These are phyloP conservation scores for Cercospora berteroae DNA, from an alignment of 2,329 filamentous ascomycete genomes.

Conservation along the genomic window DNA sequence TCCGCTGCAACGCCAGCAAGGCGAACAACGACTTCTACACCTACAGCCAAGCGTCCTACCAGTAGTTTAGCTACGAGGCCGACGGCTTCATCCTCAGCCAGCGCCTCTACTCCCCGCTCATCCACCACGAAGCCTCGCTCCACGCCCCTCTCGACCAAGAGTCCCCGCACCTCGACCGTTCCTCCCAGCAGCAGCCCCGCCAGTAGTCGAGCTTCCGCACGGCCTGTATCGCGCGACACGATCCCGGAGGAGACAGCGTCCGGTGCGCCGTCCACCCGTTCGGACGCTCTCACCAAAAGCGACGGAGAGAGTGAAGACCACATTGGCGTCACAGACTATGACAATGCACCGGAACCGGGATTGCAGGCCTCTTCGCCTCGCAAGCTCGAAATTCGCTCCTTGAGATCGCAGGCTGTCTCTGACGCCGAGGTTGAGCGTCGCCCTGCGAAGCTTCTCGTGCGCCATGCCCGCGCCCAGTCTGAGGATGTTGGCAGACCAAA, in stretches of 20 bases:
- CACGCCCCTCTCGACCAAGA: constrained; percentile 1
- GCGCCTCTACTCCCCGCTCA: constrained; percentile 10
- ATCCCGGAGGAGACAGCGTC: constrained; percentile 27
- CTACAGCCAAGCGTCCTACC: constrained; percentile 5
- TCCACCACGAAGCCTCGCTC: constrained; percentile 15
- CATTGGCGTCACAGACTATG: neutral
- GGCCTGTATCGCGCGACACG: constrained; percentile 28
- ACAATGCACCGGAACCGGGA: constrained; percentile 15
- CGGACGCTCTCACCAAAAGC: neutral
- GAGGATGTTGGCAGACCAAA: constrained; percentile 22
- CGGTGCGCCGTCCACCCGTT: constrained; percentile 3
- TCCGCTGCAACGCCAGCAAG: neutral
- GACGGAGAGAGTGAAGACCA: neutral
- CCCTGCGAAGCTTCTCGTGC: constrained; percentile 13
- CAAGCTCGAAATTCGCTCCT: constrained; percentile 31
- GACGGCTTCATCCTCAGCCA: constrained; percentile 18
- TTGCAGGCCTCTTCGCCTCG: constrained; percentile 24
- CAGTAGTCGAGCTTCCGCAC: neutral
- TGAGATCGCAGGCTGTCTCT: constrained; percentile 28
- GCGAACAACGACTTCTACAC: constrained; percentile 6
- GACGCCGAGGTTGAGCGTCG: constrained; percentile 29
- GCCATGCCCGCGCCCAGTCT: constrained; percentile 29
- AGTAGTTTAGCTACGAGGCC: constrained; percentile 23
- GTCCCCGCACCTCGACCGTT: constrained; percentile 10
- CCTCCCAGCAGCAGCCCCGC: constrained; percentile 14